Evolutionary conservation across 306 rosid genomes (phyloP).

Genomic region (Inga laurina): DNA sequence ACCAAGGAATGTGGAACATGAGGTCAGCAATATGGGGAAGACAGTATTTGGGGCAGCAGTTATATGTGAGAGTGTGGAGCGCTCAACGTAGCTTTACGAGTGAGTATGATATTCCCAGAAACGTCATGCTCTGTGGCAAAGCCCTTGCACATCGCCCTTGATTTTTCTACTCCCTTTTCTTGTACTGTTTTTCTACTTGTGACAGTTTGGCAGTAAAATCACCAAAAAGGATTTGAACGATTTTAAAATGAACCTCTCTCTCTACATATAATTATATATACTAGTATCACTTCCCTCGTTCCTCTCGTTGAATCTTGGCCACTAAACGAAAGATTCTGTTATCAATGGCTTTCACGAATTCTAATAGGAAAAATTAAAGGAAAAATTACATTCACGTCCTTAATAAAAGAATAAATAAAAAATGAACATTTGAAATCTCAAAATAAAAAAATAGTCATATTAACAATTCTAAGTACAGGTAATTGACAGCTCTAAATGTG

Average conservation of each 20-base stretch:
- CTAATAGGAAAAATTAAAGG: too few relatives aligned
- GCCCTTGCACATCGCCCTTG: slow-evolving; percentile 61
- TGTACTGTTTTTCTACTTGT: slow-evolving; percentile 42
- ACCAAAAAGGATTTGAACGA: not conserved
- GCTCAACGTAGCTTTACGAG: slow-evolving; percentile 63
- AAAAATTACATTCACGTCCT: too few relatives aligned
- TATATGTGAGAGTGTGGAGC: slow-evolving; percentile 84
- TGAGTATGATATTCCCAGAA: slow-evolving; percentile 79
- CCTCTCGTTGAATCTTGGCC: not conserved
- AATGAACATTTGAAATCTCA: too few relatives aligned
- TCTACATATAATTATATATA: not conserved
- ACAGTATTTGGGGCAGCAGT: slow-evolving; percentile 90
- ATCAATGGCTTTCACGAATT: not conserved
- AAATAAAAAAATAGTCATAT: too few relatives aligned
- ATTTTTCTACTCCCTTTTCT: not conserved
- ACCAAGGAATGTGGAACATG: slow-evolving; percentile 98
- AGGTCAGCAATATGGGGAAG: slow-evolving; percentile 96
- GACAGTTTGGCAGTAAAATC: slow-evolving; percentile 48
- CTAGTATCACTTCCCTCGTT: not conserved
- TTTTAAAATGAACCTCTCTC: not conserved
- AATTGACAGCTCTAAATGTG: too few relatives aligned
- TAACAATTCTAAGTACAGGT: too few relatives aligned
- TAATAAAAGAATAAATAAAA: too few relatives aligned
- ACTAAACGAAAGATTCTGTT: not conserved
- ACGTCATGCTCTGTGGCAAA: slow-evolving; percentile 82